Evolutionary conservation across 2,329 filamentous ascomycete species (phyloP), one percentile per base, ranked within the genome.

Genomic region (Torrubiella hemipterigena): DNA sequence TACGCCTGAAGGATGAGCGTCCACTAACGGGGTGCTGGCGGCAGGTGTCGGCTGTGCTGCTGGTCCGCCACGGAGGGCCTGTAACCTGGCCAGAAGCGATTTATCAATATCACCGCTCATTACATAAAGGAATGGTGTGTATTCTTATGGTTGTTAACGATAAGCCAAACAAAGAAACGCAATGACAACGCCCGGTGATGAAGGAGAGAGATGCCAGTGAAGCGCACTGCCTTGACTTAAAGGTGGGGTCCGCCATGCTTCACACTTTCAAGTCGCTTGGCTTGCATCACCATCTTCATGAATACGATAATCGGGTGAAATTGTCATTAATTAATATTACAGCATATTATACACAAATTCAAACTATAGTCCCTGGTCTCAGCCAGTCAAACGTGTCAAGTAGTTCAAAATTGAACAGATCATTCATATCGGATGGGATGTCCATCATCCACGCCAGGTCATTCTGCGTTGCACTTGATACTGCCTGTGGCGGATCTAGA

Each of bases 31-130:
- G 13, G 25, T 35, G 36, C 50, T 52, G 63, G 67, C 63, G 55
- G 57, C 50, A 54, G 42, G 13, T 56, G 45, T 14, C 42, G 36
- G 30, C 58, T 43, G 18, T 45, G n/a, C 47, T 31, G 62, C 41
- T 38, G 51, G 43, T 47, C 63, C 60, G 42, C 52, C 54, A 29
- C 54, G 49, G 22, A 75, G 52, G 8, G 69, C 69, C 31, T 69
- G 69, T 18, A 75, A 55, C 18, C 70, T 63, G 34, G 68, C 63
- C 15, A 73, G 51, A 16, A 75, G 52, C 14, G 60, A 61, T 37
- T 54, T 59, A 41, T 72, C 67, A 18, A 56, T 33, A 20, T 52
- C 47, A 36, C 52, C 43, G 6, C 50, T 43, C 55, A 58, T 58
- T 18, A 11, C 27, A n/a, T 18, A 17, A 26, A 15, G 23, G 26